These are phyloP conservation scores for Septoria linicola DNA, from an alignment of 2,329 filamentous ascomycete species.

Conservation along the genomic window DNA sequence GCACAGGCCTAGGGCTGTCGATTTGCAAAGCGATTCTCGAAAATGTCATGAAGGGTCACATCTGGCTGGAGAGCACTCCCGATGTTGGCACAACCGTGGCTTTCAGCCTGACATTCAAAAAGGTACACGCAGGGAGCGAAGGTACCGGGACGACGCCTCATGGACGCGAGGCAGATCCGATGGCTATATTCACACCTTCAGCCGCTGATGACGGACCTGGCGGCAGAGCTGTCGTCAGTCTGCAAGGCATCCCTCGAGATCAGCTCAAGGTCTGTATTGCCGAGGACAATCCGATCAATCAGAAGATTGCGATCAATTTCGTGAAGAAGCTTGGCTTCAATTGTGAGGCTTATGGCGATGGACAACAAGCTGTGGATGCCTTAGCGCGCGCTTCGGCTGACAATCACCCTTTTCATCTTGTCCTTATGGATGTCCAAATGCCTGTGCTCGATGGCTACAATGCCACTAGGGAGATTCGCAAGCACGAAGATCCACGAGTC, in stretches of 20 bases:
- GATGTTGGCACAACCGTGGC: constrained; percentile 69
- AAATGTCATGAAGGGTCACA: constrained; percentile 83
- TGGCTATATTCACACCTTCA: constrained; percentile 56
- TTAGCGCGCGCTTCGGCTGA: constrained; percentile 70
- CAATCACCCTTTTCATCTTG: constrained; percentile 78
- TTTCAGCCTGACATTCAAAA: constrained; percentile 83
- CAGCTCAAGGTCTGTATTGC: constrained; percentile 87
- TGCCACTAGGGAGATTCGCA: constrained; percentile 78
- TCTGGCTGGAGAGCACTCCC: constrained; percentile 75
- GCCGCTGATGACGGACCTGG: constrained; percentile 43
- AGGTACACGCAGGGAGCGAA: constrained; percentile 60
- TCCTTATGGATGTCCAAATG: constrained; percentile 97
- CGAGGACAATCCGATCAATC: constrained; percentile 93
- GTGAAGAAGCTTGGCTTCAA: constrained; percentile 81
- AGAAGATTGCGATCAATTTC: constrained; percentile 90
- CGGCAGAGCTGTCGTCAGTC: constrained; percentile 53
- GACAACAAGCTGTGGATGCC: constrained; percentile 81
- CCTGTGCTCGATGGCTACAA: constrained; percentile 90
- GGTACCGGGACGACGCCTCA: constrained; percentile 24
- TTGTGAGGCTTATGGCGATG: constrained; percentile 87
- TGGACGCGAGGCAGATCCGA: constrained; percentile 50
- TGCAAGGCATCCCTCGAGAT: constrained; percentile 71
- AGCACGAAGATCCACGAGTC: constrained; percentile 72
- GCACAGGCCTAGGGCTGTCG: constrained; percentile 84
- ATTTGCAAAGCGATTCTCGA: constrained; percentile 95